phyloP scores from a whole-genome alignment of 2,329 filamentous ascomycete species.

The Colletotrichum tabaci region DNA sequence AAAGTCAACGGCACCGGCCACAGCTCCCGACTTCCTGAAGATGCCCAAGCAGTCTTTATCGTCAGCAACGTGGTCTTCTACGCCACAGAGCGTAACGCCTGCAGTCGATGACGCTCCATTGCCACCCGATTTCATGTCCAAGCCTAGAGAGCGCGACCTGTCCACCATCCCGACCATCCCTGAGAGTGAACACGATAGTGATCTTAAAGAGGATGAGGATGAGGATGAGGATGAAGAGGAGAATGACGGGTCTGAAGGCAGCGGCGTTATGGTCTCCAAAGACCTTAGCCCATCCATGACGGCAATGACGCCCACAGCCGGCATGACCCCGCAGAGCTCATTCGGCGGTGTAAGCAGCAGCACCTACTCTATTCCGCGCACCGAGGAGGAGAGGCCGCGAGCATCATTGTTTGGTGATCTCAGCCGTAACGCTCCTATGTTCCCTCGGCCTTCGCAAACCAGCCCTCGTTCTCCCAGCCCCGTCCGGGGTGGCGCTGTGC shows the following conservation, averaged over 20 bases:
- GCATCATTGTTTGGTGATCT: slow-evolving; percentile 70
- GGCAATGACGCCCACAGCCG: slow-evolving; percentile 61
- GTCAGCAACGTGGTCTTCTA: slow-evolving; percentile 38
- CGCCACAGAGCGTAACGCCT: slow-evolving; percentile 27
- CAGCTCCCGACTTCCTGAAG: slow-evolving; percentile 36
- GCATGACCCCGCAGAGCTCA: slow-evolving; percentile 71
- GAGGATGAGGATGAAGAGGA: slow-evolving; percentile 63
- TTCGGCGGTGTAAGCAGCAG: slow-evolving; percentile 66
- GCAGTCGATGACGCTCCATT: slow-evolving; percentile 56
- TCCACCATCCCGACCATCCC: slow-evolving; percentile 37
- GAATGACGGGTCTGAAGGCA: slow-evolving; percentile 69
- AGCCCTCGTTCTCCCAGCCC: slow-evolving; percentile 83
- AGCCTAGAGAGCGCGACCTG: slow-evolving; percentile 47
- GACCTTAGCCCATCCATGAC: slow-evolving; percentile 70
- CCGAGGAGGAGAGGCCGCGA: slow-evolving; percentile 59
- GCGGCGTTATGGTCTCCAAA: slow-evolving; percentile 76
- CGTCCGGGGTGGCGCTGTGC: slow-evolving; percentile 71
- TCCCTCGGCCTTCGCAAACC: slow-evolving; percentile 68
- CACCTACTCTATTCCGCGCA: slow-evolving; percentile 63
- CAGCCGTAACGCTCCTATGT: slow-evolving; percentile 63
- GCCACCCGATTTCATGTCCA: slow-evolving; percentile 55
- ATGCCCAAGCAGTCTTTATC: slow-evolving; percentile 41
- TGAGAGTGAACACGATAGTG: slow-evolving; percentile 43
- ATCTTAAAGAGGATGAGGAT: slow-evolving; percentile 58
- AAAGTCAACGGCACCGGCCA: slow-evolving; percentile 44